These are phyloP conservation scores for Carex pumila DNA, from an alignment of 176 grass and related monocot species.

Conservation along the genomic window DNA sequence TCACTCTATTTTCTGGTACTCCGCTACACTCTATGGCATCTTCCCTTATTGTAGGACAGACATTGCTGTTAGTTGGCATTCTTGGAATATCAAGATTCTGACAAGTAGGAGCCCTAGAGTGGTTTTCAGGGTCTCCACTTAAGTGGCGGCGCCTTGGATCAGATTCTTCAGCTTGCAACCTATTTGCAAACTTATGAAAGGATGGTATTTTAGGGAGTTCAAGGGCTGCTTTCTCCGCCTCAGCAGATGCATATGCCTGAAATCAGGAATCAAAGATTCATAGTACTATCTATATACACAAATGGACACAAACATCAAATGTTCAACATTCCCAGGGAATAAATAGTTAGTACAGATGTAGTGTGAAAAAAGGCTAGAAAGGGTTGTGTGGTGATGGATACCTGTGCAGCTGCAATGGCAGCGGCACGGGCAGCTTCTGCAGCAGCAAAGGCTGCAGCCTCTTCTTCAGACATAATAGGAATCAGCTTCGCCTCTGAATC, in stretches of 20 bases:
- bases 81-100: conserved; percentile 70
- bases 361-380: neutral
- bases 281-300: neutral
- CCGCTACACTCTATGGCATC: conserved; percentile 49
- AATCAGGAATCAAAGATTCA: conserved; percentile 11
- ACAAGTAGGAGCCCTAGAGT: conserved; percentile 61
- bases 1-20: conserved; percentile 42
- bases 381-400: neutral
- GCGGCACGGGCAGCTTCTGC: conserved; percentile 82
- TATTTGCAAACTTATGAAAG: conserved; percentile 81
- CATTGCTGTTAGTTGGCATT: conserved; percentile 60
- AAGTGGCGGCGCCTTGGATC: conserved; percentile 54
- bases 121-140: conserved; percentile 64
- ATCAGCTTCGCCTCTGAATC: conserved; percentile 34
- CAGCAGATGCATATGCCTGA: conserved; percentile 88
- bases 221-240: conserved; percentile 59
- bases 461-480: conserved; percentile 69
- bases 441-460: conserved; percentile 80
- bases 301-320: neutral
- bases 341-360: neutral
- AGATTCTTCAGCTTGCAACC: conserved; percentile 64
- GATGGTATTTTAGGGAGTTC: conserved; percentile 98
- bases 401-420: conserved; percentile 87
- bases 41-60: conserved; percentile 47
- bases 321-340: neutral